Percentiles rank a stretch among this genome's conserved stretches.
phyloP scores from a whole-genome alignment of 2,329 filamentous ascomycete genomes.

The Ceratocystis cacaofunesta region DNA sequence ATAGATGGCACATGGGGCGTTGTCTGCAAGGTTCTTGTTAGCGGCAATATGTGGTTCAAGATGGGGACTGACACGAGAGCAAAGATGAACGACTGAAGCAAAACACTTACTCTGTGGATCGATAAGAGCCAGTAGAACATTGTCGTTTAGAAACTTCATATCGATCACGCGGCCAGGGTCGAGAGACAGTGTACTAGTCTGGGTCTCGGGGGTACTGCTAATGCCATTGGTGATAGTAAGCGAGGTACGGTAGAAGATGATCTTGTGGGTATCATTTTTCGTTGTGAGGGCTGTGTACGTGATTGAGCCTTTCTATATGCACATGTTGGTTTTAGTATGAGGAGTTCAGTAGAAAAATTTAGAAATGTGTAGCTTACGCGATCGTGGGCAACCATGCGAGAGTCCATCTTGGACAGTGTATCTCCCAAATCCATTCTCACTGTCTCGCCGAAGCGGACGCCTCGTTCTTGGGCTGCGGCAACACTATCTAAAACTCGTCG shows the following conservation, averaged over 20 bases:
- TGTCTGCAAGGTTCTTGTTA: slow-evolving; percentile 1
- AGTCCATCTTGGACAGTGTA: slow-evolving; percentile 38
- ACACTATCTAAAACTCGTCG: slow-evolving; percentile 50
- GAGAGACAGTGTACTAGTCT: slow-evolving; percentile 30
- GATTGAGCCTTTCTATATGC: slow-evolving; percentile 4
- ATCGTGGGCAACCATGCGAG: slow-evolving; percentile 35
- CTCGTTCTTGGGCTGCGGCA: slow-evolving; percentile 52
- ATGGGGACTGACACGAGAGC: neutral
- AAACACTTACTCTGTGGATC: slow-evolving; percentile 25
- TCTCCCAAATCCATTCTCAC: slow-evolving; percentile 31
- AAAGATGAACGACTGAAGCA: neutral
- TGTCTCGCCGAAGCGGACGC: slow-evolving; percentile 49
- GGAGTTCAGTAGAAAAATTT: slow-evolving; percentile 18
- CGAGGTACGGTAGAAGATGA: slow-evolving; percentile 41
- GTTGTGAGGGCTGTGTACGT: neutral
- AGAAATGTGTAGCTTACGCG: neutral
- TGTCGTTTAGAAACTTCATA: slow-evolving; percentile 52
- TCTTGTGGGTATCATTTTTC: slow-evolving; percentile 24
- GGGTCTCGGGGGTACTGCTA: slow-evolving; percentile 31
- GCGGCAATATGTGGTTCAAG: neutral
- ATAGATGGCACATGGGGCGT: slow-evolving; percentile 6
- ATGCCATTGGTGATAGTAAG: slow-evolving; percentile 44
- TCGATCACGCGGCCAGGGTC: slow-evolving; percentile 38
- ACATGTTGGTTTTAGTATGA: slow-evolving; percentile 26
- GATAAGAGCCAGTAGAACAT: slow-evolving; percentile 45